Conservation (phyloP, 768 basidiomycete genomes). For the Suillus plorans region DNA sequence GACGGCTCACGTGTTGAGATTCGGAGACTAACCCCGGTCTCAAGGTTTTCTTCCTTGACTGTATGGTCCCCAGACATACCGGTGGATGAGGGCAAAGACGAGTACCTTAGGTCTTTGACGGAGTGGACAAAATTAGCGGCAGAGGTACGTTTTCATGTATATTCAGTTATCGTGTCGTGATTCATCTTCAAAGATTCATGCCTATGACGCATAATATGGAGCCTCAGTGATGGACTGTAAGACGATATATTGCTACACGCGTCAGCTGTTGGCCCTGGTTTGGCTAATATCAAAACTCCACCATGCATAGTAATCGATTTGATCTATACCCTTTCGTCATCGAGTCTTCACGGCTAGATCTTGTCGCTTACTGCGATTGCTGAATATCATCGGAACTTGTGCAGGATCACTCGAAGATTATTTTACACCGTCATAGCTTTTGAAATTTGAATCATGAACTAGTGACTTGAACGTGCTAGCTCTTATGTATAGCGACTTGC, state of each 20-base stretch:
- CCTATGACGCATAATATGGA: background rate
- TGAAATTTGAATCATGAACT: background rate
- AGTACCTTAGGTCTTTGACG: constrained; percentile 63
- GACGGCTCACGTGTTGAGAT: constrained; percentile 16
- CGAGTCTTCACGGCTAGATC: background rate
- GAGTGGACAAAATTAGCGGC: constrained; percentile 71
- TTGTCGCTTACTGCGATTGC: background rate
- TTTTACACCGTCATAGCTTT: background rate
- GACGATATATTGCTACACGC: background rate
- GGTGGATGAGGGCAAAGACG: constrained; percentile 68
- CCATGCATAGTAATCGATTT: background rate
- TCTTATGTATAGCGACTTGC: background rate
- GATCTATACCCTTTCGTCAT: background rate
- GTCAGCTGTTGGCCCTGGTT: background rate
- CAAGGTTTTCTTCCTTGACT: constrained; percentile 65
- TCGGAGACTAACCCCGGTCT: constrained; percentile 45
- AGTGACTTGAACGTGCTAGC: background rate
- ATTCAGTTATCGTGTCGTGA: background rate
- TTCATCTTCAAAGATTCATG: background rate
- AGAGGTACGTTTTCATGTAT: constrained; percentile 45
- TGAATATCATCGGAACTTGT: background rate
- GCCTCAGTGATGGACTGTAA: background rate
- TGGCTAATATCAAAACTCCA: background rate
- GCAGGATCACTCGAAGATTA: background rate
- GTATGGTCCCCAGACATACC: constrained; percentile 76